Evolutionary conservation across 805 yeast genomes (phyloP), one percentile per base, ranked within the genome.

Genomic region (Priceomyces fermenticarens): DNA sequence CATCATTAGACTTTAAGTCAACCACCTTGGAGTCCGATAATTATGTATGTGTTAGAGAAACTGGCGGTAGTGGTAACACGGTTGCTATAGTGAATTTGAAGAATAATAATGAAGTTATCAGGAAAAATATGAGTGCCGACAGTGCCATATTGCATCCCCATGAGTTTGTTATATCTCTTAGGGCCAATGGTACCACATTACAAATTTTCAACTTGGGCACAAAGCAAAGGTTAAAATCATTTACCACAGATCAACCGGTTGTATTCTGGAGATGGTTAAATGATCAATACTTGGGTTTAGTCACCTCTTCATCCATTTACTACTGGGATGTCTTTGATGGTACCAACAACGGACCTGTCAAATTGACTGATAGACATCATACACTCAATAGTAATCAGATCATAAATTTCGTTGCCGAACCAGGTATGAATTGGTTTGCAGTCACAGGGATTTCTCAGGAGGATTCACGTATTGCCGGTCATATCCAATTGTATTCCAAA

Each of bases 41-140:
- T 60, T 93, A 83, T 67, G 86, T 93, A 36, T 88, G 96, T 54
- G 76, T 83, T 25, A 75, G 96, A 57, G 91, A 84, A 60, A 68
- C 51, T 68, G 76, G 59, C 38, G 76, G 79, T 35, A 52, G 48
- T 29, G 82, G 91, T 46, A 90, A 88, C 66, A 77, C 93, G n/a
- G 98, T 95, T 40, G 96, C 96, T 33, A 93, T 93, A 55, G 80
- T 93, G 47, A 95, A 93, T 60, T 74, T 93, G 57, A 75, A 79
- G 49, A 81, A 86, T 59, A 81, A 81, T 70, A 87, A 87, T 65
- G 77, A 80, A 53, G 80, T 90, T 45, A 84, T 86, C 15, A 82
- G 95, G 59, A 91, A 93, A 67, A 85, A 87, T 63, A 93, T 93
- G 96, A 78, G 87, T 41, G 99, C 99, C 34, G 99, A 93, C 67